Base-by-base conservation (phyloP, 2,329 filamentous ascomycete genomes). In the Neonectria punicea region DNA sequence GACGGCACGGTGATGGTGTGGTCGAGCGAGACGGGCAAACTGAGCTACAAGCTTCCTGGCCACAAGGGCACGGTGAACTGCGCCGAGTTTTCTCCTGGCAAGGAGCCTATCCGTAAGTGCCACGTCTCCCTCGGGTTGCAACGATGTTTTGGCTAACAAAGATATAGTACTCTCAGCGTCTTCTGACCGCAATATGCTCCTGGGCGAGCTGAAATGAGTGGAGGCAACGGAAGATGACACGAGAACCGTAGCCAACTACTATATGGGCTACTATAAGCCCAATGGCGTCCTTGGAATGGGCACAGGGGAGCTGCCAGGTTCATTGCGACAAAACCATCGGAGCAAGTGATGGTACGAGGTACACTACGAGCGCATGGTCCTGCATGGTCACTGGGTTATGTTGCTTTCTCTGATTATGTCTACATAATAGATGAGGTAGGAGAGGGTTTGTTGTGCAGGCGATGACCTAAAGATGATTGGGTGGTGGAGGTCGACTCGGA, bases 51-150 rank as follows among this genome's bases (percentile, higher is more conserved):
- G 81, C 85, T 99, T 57, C 96, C 96, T 1, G 96, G 96, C 1
- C 96, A 99, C 79, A 96, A 94, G 80, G 96, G 95, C 36, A 93
- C 93, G 0, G 96, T 98, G 56, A 99, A 98, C 77, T 94, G 95
- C 78, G 95, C 95, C 59, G 92, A 97, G 72, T 97, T 99, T 77
- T 91, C 93, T 53, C 94, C 95, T 5, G 87, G 88, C 43, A 89
- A 91, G 66, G 94, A 98, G 73, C 93, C 94, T 20, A 92, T 98
- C 67, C 87, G 94, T 97, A 86, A 90, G 93, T 64, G 22, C 41
- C 36, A 44, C 39, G 13, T 13, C 25, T 30, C 22, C 14, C 7
- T 50, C 11, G 18, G 10, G 16, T 44, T 13, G 22, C 16, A 20
- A 32, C 6, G 30, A 20, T 43, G 43, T 51, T 36, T 55, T 46